Percentiles rank a stretch among this genome's conserved stretches.
Evolutionary conservation across 306 rosid genomes (phyloP).

Genomic region (Cucurbita ficifolia): DNA sequence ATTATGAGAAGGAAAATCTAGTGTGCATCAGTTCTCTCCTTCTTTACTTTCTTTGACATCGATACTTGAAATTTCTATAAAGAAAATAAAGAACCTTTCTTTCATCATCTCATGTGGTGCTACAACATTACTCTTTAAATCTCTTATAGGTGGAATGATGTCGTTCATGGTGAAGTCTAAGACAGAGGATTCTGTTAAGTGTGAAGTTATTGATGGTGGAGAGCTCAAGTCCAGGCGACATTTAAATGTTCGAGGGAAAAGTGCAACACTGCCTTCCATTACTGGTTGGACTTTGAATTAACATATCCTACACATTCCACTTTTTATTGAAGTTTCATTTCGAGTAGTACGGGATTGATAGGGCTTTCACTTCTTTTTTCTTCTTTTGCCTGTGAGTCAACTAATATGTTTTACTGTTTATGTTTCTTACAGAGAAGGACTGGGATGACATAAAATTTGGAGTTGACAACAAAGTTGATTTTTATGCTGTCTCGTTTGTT

Average conservation of each 20-base stretch:
- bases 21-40: neutral
- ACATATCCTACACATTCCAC: neutral
- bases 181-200: conserved; percentile 69
- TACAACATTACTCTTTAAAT: conserved; percentile 13
- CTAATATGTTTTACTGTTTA: neutral
- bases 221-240: conserved; percentile 90
- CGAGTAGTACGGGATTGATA: neutral
- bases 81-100: neutral
- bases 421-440: conserved; percentile 76
- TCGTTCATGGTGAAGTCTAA: conserved; percentile 70
- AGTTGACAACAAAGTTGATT: conserved; percentile 91
- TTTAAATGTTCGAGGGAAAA: conserved; percentile 93
- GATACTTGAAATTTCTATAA: neutral
- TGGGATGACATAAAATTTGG: conserved; percentile 99
- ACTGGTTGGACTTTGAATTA: conserved; percentile 45
- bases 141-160: conserved; percentile 88
- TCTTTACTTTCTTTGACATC: neutral
- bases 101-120: neutral
- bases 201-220: conserved; percentile 98
- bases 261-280: conserved; percentile 95
- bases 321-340: neutral
- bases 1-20: neutral
- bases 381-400: neutral
- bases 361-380: neutral
- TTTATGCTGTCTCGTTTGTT: conserved; percentile 98